These are phyloP conservation scores for Mrakia frigida DNA, from an alignment of 768 basidiomycete genomes.

Conservation along the genomic window DNA sequence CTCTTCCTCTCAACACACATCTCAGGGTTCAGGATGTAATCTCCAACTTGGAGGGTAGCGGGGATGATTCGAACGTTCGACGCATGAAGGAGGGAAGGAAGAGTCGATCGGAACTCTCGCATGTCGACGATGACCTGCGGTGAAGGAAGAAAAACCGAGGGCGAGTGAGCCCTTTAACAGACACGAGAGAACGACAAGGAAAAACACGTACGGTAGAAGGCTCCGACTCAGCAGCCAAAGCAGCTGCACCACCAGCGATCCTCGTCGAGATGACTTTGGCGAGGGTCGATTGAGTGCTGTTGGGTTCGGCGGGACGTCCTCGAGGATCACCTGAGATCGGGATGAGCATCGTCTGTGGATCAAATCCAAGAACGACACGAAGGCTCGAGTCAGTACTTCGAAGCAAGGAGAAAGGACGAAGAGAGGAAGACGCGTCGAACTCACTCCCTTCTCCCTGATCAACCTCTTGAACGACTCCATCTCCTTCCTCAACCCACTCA, in stretches of 20 bases:
- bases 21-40: conserved; percentile 91
- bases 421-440: conserved; percentile 40
- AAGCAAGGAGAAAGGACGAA: not conserved
- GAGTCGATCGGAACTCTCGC: conserved; percentile 88
- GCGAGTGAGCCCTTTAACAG: not conserved
- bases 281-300: conserved; percentile 29
- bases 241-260: conserved; percentile 65
- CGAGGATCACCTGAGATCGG: conserved; percentile 55
- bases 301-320: conserved; percentile 23
- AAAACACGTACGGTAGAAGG: conserved; percentile 48
- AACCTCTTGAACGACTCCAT: conserved; percentile 89
- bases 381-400: too few species aligned
- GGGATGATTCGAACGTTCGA: conserved; percentile 75
- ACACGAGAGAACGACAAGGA: not conserved
- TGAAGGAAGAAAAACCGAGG: not conserved
- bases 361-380: not conserved
- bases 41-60: conserved; percentile 86
- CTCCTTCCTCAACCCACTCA: conserved; percentile 79
- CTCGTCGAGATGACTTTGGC: conserved; percentile 68
- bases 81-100: conserved; percentile 85
- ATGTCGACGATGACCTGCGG: conserved; percentile 95
- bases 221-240: conserved; percentile 47
- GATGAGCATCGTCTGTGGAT: conserved; percentile 73
- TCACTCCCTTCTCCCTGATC: conserved; percentile 83
- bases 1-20: conserved; percentile 97